phyloP scores from a whole-genome alignment of 371 early-diverging fungal species.

The Rhizopus microsporus region DNA sequence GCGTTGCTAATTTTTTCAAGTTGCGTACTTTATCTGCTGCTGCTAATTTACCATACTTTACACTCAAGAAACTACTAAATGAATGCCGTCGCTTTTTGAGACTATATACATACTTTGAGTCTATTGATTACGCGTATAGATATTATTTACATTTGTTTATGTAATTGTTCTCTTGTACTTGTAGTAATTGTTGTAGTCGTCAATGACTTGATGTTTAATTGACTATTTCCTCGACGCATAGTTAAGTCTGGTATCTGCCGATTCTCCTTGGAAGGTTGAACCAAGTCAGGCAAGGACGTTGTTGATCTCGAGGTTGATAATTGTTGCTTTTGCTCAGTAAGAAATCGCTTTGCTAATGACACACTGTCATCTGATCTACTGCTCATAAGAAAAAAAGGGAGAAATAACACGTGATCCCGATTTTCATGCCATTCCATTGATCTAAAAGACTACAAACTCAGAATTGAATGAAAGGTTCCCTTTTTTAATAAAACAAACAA shows the following conservation, averaged over 20 bases:
- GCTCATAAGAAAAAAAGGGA: background rate
- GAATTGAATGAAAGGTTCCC: no score
- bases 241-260: constrained; percentile 10
- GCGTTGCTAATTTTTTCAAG: background rate
- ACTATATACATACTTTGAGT: constrained; percentile 10
- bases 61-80: constrained; percentile 44
- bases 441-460: no score
- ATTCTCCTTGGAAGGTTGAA: constrained; percentile 26
- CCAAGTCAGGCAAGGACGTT: constrained; percentile 38
- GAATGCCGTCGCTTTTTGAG: constrained; percentile 40
- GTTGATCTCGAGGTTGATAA: constrained; percentile 35
- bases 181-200: background rate
- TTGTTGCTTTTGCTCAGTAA: constrained; percentile 16
- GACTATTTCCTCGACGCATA: constrained; percentile 29
- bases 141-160: constrained; percentile 18
- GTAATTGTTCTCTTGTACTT: constrained; percentile 8
- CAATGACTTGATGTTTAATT: constrained; percentile 6
- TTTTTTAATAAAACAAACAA: no score
- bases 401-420: background rate
- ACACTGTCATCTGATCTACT: no score
- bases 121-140: background rate
- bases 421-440: no score
- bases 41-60: constrained; percentile 28
- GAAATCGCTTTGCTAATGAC: constrained; percentile 6
- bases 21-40: constrained; percentile 1